Percentiles rank a stretch among this genome's conserved stretches.
Evolutionary conservation across 2,329 filamentous ascomycete species (phyloP).

Genomic region (Aspergillus brasiliensis): DNA sequence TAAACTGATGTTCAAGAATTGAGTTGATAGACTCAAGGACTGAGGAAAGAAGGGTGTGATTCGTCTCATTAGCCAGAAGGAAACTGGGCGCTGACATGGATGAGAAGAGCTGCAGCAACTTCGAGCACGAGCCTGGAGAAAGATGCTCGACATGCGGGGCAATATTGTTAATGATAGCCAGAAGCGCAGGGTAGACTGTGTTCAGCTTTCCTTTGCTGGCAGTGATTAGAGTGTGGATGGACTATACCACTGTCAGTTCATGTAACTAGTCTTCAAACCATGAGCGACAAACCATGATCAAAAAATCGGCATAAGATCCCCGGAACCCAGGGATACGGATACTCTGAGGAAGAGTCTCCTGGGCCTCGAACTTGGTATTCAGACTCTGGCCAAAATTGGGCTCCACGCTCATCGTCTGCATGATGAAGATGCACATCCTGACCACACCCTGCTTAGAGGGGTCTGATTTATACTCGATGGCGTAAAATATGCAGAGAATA

Average conservation of each 20-base stretch:
- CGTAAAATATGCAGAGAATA: conserved; percentile 87
- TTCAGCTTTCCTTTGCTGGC: conserved; percentile 87
- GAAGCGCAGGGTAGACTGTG: conserved; percentile 85
- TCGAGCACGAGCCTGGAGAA: conserved; percentile 73
- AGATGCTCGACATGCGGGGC: conserved; percentile 80
- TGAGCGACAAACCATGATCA: conserved; percentile 68
- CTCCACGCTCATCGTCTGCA: conserved; percentile 94
- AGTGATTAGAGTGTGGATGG: conserved; percentile 88
- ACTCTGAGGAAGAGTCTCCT: conserved; percentile 79
- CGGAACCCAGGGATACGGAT: conserved; percentile 83
- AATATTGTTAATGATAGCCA: conserved; percentile 93
- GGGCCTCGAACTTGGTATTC: conserved; percentile 84
- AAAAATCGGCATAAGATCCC: conserved; percentile 89
- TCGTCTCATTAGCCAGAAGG: conserved; percentile 86
- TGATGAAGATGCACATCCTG: conserved; percentile 93
- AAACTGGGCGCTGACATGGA: conserved; percentile 95
- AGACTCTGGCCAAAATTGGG: conserved; percentile 85
- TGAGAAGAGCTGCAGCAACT: conserved; percentile 81
- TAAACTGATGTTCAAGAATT: conserved; percentile 85
- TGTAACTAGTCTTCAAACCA: background rate
- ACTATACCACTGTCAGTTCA: conserved; percentile 52
- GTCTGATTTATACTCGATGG: conserved; percentile 84
- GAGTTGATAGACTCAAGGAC: conserved; percentile 87
- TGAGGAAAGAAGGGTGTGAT: conserved; percentile 77
- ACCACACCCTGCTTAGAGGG: conserved; percentile 87